Evolutionary conservation across 1,139 yeast species (phyloP), one percentile per base, ranked within the genome.

Genomic region (Suhomyces bolitotheri): DNA sequence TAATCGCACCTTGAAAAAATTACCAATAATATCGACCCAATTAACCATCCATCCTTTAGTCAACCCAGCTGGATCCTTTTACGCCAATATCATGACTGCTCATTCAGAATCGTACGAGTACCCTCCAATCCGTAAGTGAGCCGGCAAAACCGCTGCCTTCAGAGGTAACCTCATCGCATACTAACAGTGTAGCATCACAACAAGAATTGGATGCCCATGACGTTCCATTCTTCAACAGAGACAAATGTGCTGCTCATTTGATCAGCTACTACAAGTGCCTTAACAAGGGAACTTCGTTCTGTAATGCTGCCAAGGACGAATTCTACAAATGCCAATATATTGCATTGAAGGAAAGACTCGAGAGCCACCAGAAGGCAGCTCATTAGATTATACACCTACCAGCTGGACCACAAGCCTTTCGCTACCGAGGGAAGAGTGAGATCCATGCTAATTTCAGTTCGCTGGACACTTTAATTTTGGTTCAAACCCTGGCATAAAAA

Each of bases 321-420:
- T 70, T 70, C 48, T 71, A 69, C 60, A 67, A 71, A 51, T 71
- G 76, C 48, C 75, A 69, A 50, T 71, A 71, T 50, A 50, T 60
- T 33, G 61, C 66, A 28, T 69, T 71, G 52, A 68, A 69, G 50
- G 65, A 67, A 42, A 66, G 76, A 58, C 71, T 71, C 34, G 66
- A 55, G n/a, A 39, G 41, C 35, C 56, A 50, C 25, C 33, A 34
- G 27, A 40, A 43, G 26, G 36, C 41, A 11, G 22, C 44, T 16
- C 40, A 40, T 11, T 35, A 35, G 32, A 19, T 12, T n/a, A n/a
- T n/a, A n/a, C n/a, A n/a, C n/a, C n/a, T n/a, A n/a, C n/a, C n/a
- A n/a, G n/a, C n/a, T n/a, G 12, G 16, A n/a, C 22, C 7, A 7
- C 21, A n/a, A 4, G 13, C 11, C 5, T n/a, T 26, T 20, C 21